Percentiles rank a stretch among this genome's conserved stretches.
Conservation (phyloP, 2,329 filamentous ascomycete species). For the Fusarium guadeloupense region DNA sequence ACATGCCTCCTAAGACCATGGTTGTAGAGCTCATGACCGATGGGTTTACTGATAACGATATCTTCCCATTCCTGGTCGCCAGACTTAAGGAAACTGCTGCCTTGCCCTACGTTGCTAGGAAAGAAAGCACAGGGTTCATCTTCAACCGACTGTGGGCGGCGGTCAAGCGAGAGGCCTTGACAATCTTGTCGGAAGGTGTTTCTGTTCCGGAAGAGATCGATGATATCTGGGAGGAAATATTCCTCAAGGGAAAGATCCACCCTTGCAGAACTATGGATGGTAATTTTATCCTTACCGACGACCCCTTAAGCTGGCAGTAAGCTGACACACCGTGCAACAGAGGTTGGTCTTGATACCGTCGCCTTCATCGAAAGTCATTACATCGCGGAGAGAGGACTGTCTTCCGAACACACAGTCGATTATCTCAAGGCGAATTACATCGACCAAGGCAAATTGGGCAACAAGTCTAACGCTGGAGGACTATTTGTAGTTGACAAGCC, state of each 20-base stretch:
- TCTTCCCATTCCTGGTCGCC: constrained; percentile 57
- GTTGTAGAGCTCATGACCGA: constrained; percentile 13
- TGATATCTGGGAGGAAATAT: constrained; percentile 55
- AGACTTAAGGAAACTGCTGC: constrained; percentile 53
- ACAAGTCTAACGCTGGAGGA: constrained; percentile 55
- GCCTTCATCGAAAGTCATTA: constrained; percentile 64
- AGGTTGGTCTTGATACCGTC: constrained; percentile 62
- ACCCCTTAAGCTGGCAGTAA: background rate
- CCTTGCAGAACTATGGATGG: constrained; percentile 1
- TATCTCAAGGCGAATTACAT: constrained; percentile 56
- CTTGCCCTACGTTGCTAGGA: constrained; percentile 53
- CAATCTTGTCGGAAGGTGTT: constrained; percentile 60
- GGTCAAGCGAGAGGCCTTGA: constrained; percentile 61
- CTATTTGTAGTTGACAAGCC: constrained; percentile 27
- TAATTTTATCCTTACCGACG: background rate
- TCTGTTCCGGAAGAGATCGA: constrained; percentile 59
- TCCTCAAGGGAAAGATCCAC: background rate
- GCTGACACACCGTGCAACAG: background rate
- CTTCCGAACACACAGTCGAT: constrained; percentile 49
- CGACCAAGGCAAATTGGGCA: constrained; percentile 56
- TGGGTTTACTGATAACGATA: constrained; percentile 52
- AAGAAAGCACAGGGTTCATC: constrained; percentile 60
- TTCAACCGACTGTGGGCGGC: constrained; percentile 67
- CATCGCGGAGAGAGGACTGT: constrained; percentile 57
- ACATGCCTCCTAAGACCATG: constrained; percentile 48